A percentile compares a stretch with the other conserved stretches of the same genome.
Conservation (phyloP, 768 basidiomycete genomes). For the Boletus rubescentipes region DNA sequence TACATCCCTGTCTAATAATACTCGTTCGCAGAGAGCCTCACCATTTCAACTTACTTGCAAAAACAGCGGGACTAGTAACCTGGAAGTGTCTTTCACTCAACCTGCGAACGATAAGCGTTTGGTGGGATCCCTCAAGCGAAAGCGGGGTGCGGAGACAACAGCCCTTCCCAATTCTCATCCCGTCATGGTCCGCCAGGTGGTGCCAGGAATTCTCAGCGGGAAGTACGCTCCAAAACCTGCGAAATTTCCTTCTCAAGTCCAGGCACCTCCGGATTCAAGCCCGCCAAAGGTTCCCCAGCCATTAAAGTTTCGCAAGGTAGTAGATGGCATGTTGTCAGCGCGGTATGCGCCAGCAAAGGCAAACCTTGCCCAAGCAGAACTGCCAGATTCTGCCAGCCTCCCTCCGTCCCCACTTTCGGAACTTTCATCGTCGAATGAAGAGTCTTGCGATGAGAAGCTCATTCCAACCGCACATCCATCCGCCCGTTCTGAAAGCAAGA, state of each 20-base stretch:
- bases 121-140: constrained; percentile 33
- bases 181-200: constrained; percentile 36
- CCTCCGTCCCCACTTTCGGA: constrained; percentile 24
- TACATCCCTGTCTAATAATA: not conserved
- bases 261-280: constrained; percentile 13
- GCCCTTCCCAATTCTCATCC: constrained; percentile 25
- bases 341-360: constrained; percentile 25
- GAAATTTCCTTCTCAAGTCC: constrained; percentile 14
- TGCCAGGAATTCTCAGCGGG: constrained; percentile 33
- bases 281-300: constrained; percentile 25
- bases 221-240: constrained; percentile 30
- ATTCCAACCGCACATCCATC: not conserved
- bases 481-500: not conserved
- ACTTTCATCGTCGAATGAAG: constrained; percentile 23
- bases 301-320: constrained; percentile 40
- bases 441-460: constrained; percentile 1
- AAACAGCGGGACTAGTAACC: constrained; percentile 10
- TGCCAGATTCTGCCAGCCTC: not conserved
- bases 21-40: constrained; percentile 6
- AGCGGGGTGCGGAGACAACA: constrained; percentile 18
- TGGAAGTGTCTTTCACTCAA: constrained; percentile 10
- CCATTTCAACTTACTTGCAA: constrained; percentile 11
- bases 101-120: constrained; percentile 6
- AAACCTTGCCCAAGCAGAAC: constrained; percentile 8
- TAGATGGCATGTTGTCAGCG: constrained; percentile 36